A percentile compares a stretch with the other conserved stretches of the same genome.
Conservation (phyloP, 2,329 filamentous ascomycete species). For the Colletotrichum tanaceti region DNA sequence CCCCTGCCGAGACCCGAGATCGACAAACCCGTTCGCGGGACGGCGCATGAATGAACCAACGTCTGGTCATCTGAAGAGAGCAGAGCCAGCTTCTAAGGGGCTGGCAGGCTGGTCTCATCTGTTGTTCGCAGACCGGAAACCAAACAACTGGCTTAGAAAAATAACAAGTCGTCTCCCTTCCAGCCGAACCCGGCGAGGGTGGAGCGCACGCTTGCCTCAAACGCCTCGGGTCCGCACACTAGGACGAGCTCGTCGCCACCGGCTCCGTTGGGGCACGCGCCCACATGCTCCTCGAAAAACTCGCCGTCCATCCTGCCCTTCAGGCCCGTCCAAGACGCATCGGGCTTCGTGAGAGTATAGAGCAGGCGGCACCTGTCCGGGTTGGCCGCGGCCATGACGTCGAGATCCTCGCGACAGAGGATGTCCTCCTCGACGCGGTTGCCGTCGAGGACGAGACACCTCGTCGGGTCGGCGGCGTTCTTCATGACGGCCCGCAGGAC, state of each 20-base stretch:
- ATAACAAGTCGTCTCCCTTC: slow-evolving; percentile 77
- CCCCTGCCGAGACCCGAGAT: slow-evolving; percentile 30
- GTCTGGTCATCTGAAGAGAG: background rate
- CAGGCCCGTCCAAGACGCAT: slow-evolving; percentile 73
- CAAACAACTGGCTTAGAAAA: slow-evolving; percentile 67
- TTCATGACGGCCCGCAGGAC: slow-evolving; percentile 80
- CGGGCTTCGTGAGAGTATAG: slow-evolving; percentile 75
- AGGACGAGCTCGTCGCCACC: slow-evolving; percentile 72
- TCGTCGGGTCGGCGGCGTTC: slow-evolving; percentile 71
- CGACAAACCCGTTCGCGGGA: slow-evolving; percentile 7
- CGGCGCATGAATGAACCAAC: background rate
- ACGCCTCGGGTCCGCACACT: slow-evolving; percentile 80
- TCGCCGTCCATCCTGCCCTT: slow-evolving; percentile 74
- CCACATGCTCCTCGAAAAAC: slow-evolving; percentile 71
- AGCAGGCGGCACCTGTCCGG: slow-evolving; percentile 70
- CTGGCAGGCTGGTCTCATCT: background rate
- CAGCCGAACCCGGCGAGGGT: slow-evolving; percentile 72
- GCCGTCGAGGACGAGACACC: slow-evolving; percentile 80
- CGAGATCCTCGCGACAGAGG: slow-evolving; percentile 79
- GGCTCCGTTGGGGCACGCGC: slow-evolving; percentile 48
- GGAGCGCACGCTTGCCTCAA: slow-evolving; percentile 75
- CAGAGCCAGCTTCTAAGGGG: background rate
- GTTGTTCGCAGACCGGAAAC: background rate
- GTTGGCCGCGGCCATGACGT: slow-evolving; percentile 67
- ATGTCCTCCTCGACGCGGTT: slow-evolving; percentile 85